Base-by-base conservation (phyloP, 176 grass and related monocot species). In the Bolboschoenus planiculmis region DNA sequence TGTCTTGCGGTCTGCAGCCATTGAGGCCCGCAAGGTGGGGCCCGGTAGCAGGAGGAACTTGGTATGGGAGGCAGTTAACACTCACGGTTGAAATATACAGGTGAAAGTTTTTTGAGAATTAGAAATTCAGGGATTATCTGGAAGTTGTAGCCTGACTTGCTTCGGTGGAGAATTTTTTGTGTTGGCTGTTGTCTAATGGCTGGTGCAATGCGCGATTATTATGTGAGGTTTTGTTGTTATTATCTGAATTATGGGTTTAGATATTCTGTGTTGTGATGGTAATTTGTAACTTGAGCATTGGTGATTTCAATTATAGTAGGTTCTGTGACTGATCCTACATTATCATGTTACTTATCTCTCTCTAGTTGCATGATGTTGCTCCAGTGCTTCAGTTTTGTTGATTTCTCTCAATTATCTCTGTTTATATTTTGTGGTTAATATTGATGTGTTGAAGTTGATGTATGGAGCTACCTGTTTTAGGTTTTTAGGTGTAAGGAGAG, bases 61-160 rank as follows among this genome's bases (percentile, higher is more conserved):
- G 65, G 89, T 99, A 0, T 99, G 96, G 96, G 96, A 99, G 79
- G 93, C 96, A 16, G 72, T 91, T 15, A 99, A 99, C 84, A 93
- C 93, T 47, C 96, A 91, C 79, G 96, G 96, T 67, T 98, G 47
- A 86, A 26, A 24, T 57, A 42, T 51, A 18, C 30, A 73, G 40
- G 75, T 81, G 53, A 76, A 24, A 51, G 13, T 76, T 53, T 75
- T n/a, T 31, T 13, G 29, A 59, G 21, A 47, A 62, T 64, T 81
- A 16, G 14, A 21, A 56, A 4, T 16, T 58, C 29, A 40, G 30
- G 18, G 37, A 8, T 60, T 57, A 42, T 80, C 60, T 47, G 11
- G 56, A 81, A 10, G 43, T 40, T 65, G 56, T 81, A 43, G 56
- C 33, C 55, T 63, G 36, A 64, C 39, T 29, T 82, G 11, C 31